Evolutionary conservation across 345 rosid genomes (phyloP), one percentile per base, ranked within the genome.

Genomic region (Populus simonii): DNA sequence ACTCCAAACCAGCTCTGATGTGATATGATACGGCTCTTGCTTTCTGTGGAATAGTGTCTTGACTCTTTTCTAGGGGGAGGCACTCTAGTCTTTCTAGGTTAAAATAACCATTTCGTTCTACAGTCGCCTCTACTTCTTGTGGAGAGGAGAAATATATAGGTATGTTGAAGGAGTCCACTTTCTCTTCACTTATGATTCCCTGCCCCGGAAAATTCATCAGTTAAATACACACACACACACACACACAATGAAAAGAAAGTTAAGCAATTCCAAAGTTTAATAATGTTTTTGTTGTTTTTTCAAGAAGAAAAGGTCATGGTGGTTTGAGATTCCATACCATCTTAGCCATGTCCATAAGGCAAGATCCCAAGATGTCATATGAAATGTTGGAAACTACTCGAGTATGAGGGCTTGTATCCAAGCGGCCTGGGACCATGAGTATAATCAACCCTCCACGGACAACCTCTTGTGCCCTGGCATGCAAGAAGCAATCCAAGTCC

Each of bases 381-480:
- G 7, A 29, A 2, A 74, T 15, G 20, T 65, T 74, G 55, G 78
- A 74, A 20, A 11, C 41, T 4, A 74, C 70, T 31, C 43, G 70
- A 65, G 62, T 43, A 74, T 74, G 78, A 65, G 71, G 39, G 6
- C 17, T 36, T 25, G 38, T 62, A 8, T 71, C 31, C 2, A 20
- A 49, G 11, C 41, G 10, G 49, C 66, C 57, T 3, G 74, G 77
- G 15, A 76, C 49, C 20, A 39, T 17, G 8, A 81, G 16, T 27
- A 73, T 36, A 10, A 59, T 13, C 71, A 68, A 10, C 17, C 75
- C 84, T 20, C 74, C 75, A 23, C 17, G 17, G 57, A 66, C 74
- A 39, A 77, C 18, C 72, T 81, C 80, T 59, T 76, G 20, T 1
- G 80, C 76, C 45, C 80, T 71, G 9, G 73, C 79, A 49, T 20